Evolutionary conservation across 139 green algal species (phyloP), one percentile per base, ranked within the genome.

Genomic region (Closterium sp.): DNA sequence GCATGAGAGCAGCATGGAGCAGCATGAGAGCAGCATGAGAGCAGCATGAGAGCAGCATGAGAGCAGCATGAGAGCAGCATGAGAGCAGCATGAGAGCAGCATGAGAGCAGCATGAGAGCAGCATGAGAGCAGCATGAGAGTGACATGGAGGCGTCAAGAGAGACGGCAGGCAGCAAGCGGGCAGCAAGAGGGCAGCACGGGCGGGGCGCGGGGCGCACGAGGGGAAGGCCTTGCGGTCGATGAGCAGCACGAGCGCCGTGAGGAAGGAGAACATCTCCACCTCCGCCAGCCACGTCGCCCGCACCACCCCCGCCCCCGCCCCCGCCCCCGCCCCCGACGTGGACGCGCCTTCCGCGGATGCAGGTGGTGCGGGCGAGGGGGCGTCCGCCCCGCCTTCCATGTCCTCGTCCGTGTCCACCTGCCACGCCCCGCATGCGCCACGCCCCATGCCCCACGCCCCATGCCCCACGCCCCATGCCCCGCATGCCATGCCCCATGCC

Each of bases 241-340:
- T 87, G 31, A 98, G 93, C 88, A 96, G 96, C 86, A 98, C 95
- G 28, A 98, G 91, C 27, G 96, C 94, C 6, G 99, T 92, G 45
- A 99, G 95, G 92, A 97, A 97, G 2, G 93, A 92, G 86, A 98
- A 98, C 31, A 97, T 91, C 95, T 99, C 98, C 21, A 97, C 95
- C 95, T 99, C 98, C 3, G 98, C 97, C 24, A 98, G 88, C 27
- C 13, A 73, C 24, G 50, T 73, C 13, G 50, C 50, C 50, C 50
- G 50, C 50, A 73, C 50, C 50, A 73, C 50, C 13, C 50, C 17
- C 38, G 38, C 38, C 13, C 50, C 50, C 50, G 17, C 50, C 13
- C 50, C 50, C 6, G 50, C 50, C 9, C 10, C 17, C 4, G 13
- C 50, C 9, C 4, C 13, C 50, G 50, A 73, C 50, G 50, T 24